phyloP scores from a whole-genome alignment of 441 rosid species.

The Brassica hybrid region DNA sequence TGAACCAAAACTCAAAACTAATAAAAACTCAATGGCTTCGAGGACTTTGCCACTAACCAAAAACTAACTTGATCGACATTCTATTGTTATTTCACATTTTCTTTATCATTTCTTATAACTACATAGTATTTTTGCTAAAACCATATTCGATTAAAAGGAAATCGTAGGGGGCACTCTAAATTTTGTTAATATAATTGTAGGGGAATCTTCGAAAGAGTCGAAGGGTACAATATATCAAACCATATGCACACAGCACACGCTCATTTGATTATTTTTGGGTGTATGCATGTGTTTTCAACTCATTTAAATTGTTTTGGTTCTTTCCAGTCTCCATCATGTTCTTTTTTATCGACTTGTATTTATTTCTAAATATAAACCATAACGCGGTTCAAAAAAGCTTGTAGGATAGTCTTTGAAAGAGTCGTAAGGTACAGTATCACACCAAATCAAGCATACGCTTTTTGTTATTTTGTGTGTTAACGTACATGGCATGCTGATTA shows the following conservation, averaged over 20 bases:
- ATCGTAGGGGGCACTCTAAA: not conserved
- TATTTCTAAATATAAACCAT: not conserved
- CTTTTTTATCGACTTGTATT: not conserved
- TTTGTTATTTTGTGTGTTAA: conserved; percentile 13
- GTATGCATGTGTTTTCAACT: no score
- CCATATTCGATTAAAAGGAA: not conserved
- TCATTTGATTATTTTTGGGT: not conserved
- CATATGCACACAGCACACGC: not conserved
- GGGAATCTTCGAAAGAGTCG: not conserved
- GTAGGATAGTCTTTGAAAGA: conserved; percentile 18
- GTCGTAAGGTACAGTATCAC: conserved; percentile 17
- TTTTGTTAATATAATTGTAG: not conserved
- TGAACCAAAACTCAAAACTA: not conserved
- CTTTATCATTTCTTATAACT: no score
- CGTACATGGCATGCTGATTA: not conserved
- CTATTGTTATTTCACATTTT: not conserved
- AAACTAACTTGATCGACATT: not conserved
- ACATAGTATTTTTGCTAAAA: no score
- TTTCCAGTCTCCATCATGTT: not conserved
- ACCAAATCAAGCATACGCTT: conserved; percentile 10
- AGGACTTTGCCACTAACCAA: not conserved
- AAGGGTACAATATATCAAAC: not conserved
- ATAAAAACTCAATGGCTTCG: not conserved
- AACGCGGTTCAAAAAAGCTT: not conserved
- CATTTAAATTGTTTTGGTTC: not conserved